Evolutionary conservation across 164 flowering plant genomes (phyloP).

Genomic region (Cinnamomum chago): DNA sequence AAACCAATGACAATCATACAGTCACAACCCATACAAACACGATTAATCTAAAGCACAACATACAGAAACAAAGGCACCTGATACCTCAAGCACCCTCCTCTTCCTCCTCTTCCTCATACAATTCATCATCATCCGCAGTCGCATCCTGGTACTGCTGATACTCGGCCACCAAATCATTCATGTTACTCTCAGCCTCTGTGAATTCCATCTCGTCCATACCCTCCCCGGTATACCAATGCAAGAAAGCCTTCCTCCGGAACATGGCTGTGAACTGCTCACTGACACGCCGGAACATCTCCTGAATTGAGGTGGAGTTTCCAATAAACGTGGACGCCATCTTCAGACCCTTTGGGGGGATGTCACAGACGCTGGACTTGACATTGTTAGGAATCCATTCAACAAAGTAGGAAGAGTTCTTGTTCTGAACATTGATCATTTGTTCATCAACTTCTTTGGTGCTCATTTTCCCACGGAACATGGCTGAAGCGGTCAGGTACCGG

Average conservation of each 20-base stretch:
- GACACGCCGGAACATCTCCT: conserved; percentile 16
- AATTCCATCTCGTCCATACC: conserved; percentile 23
- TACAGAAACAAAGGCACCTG: neutral
- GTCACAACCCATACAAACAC: neutral
- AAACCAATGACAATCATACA: too few species aligned
- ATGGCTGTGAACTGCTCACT: conserved; percentile 18
- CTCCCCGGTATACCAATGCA: conserved; percentile 21
- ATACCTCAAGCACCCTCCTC: neutral
- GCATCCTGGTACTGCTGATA: conserved; percentile 42
- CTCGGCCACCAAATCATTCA: conserved; percentile 15
- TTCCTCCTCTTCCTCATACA: conserved; percentile 5
- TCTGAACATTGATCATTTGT: conserved; percentile 23
- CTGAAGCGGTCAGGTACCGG: conserved; percentile 45
- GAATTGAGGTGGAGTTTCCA: conserved; percentile 22
- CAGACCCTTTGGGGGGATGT: conserved; percentile 22
- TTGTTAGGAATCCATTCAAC: conserved; percentile 26
- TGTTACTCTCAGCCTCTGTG: conserved; percentile 22
- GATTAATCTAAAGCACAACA: neutral
- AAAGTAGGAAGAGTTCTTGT: conserved; percentile 25
- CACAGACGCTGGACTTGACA: conserved; percentile 25
- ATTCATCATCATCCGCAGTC: conserved; percentile 29
- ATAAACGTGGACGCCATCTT: conserved; percentile 23
- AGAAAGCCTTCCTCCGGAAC: conserved; percentile 17
- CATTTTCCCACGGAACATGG: conserved; percentile 52
- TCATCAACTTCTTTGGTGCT: conserved; percentile 23